phyloP scores from a whole-genome alignment of 495 filamentous ascomycete species.

The Staphylotrichum tortipilum region DNA sequence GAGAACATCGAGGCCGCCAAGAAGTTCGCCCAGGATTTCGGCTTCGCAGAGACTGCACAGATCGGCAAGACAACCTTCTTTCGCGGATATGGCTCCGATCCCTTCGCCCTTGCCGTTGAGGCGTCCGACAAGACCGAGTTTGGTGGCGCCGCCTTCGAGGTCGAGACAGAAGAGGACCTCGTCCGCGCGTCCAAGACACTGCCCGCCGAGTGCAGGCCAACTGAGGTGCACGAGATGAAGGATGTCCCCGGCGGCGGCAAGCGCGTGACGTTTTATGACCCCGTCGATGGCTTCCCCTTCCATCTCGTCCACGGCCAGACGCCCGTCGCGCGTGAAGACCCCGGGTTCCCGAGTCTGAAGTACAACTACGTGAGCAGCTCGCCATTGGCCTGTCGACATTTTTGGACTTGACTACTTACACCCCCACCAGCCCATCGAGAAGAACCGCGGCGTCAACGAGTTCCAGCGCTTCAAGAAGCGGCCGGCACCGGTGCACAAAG shows the following conservation, averaged over 20 bases:
- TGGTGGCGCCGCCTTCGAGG: conserved; percentile 45
- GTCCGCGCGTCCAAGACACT: conserved; percentile 35
- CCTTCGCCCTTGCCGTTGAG: conserved; percentile 45
- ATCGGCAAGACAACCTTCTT: conserved; percentile 46
- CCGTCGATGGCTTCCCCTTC: conserved; percentile 50
- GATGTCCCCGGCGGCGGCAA: conserved; percentile 52
- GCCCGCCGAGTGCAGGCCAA: conserved; percentile 34
- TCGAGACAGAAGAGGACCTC: conserved; percentile 50
- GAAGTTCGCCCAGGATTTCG: conserved; percentile 49
- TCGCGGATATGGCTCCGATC: conserved; percentile 53
- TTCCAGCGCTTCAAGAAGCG: conserved; percentile 50
- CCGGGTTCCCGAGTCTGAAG: conserved; percentile 37
- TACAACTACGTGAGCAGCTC: conserved; percentile 32
- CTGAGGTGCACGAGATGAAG: conserved; percentile 41
- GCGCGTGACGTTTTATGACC: conserved; percentile 49
- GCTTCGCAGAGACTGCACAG: conserved; percentile 39
- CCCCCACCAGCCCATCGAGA: conserved; percentile 33
- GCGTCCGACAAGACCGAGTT: conserved; percentile 43
- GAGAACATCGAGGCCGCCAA: conserved; percentile 38
- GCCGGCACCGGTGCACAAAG: conserved; percentile 63
- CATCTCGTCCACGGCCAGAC: conserved; percentile 51
- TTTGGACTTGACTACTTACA: background rate
- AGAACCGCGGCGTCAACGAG: conserved; percentile 39
- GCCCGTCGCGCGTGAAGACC: conserved; percentile 23
- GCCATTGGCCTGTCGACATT: too few species aligned